Evolutionary conservation across 148 eudicot species (phyloP).

Genomic region (Euryodendron excelsum): DNA sequence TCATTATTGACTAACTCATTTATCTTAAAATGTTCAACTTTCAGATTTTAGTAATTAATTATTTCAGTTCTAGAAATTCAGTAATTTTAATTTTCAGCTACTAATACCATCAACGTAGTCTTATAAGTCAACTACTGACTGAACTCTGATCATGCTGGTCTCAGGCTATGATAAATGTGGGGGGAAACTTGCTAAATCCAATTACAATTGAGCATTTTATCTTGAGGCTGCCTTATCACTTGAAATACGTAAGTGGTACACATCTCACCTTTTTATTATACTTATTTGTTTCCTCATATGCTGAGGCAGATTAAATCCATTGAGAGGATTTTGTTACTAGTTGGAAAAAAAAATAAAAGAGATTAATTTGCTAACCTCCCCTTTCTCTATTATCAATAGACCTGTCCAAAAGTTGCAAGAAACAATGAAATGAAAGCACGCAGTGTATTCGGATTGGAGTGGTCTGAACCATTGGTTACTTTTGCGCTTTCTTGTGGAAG

Average conservation of each 20-base stretch:
- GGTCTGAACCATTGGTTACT: slow-evolving; percentile 82
- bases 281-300: background rate
- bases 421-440: slow-evolving; percentile 46
- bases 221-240: slow-evolving; percentile 37
- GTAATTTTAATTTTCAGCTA: no score
- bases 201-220: slow-evolving; percentile 43
- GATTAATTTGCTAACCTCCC: background rate
- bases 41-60: no score
- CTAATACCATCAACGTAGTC: background rate
- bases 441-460: slow-evolving; percentile 64
- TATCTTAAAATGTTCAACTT: no score
- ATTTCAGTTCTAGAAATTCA: no score
- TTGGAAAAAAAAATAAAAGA: background rate
- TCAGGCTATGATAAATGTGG: slow-evolving; percentile 43
- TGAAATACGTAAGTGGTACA: slow-evolving; percentile 46
- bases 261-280: background rate
- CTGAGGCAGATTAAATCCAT: background rate
- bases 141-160: background rate
- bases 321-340: background rate
- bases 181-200: slow-evolving; percentile 37
- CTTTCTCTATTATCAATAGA: slow-evolving; percentile 27
- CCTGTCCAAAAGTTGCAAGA: slow-evolving; percentile 42
- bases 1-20: no score
- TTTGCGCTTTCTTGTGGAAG: slow-evolving; percentile 93
- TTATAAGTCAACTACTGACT: background rate